Evolutionary conservation across 305 asterid species (phyloP), one percentile per base, ranked within the genome.

Genomic region (Solanum aculeatissimum): DNA sequence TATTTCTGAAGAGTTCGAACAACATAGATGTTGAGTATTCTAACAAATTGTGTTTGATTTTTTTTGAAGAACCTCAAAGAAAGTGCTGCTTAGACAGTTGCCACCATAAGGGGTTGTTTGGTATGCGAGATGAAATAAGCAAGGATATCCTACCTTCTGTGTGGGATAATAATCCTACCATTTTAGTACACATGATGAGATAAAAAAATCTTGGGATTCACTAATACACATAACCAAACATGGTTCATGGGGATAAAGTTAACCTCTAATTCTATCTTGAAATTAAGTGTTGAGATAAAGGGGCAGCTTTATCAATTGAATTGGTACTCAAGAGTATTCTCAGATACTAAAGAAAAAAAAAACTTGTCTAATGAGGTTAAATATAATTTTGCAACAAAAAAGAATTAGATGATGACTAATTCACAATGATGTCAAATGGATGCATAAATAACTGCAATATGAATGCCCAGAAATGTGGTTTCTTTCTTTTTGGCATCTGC

Each of bases 1-100:
- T n/a, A n/a, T n/a, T n/a, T n/a, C n/a, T n/a, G n/a, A n/a, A n/a
- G n/a, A n/a, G n/a, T n/a, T n/a, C n/a, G n/a, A n/a, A n/a, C n/a
- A n/a, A n/a, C n/a, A n/a, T n/a, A 82, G 38, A 65, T 42, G 21
- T 78, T 90, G 47, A 88, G 90, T 1, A 18, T 9, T 65, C 13
- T 65, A 3, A 65, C 45, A n/a, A 62, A 86, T 84, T n/a, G 19
- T 23, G 78, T 89, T 21, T 54, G 84, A 3, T 85, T 85, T 54
- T 85, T 18, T 14, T 23, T 32, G 45, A 32, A 66, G 43, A 66
- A 16, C 14, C 23, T 32, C 23, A 32, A 32, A 7, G 13, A 32
- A 32, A 13, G 74, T 66, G 74, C 74, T 32, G 72, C 42, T 65
- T 9, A 15, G 45, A 25, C 35, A 71, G 57, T 71, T 7, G 21